These are phyloP conservation scores for Xerocomellus dryophilus DNA, from an alignment of 768 basidiomycete genomes.

Conservation along the genomic window DNA sequence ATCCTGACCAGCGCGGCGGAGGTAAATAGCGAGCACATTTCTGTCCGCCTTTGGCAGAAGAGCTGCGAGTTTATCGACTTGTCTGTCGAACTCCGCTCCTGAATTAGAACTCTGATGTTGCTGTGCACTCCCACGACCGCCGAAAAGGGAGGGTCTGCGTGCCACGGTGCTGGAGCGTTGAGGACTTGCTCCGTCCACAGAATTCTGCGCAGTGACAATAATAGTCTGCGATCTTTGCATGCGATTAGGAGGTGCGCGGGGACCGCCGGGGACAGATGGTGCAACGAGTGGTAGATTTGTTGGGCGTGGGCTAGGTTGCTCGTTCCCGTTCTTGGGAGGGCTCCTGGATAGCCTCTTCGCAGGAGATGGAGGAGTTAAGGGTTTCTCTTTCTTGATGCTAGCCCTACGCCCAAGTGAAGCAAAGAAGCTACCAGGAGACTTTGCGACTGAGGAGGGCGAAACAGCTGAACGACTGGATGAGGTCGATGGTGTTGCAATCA, in stretches of 20 bases:
- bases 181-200: constrained; percentile 11
- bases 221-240: constrained; percentile 68
- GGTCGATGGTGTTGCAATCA: constrained; percentile 40
- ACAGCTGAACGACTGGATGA: constrained; percentile 47
- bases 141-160: constrained; percentile 31
- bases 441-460: constrained; percentile 40
- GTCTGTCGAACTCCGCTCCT: constrained; percentile 53
- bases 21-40: constrained; percentile 63
- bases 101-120: constrained; percentile 5
- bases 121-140: constrained; percentile 18
- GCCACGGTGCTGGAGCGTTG: constrained; percentile 33
- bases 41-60: constrained; percentile 73
- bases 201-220: constrained; percentile 38
- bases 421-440: constrained; percentile 62
- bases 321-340: constrained; percentile 29
- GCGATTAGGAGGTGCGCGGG: constrained; percentile 64
- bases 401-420: constrained; percentile 70
- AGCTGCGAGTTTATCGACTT: constrained; percentile 69
- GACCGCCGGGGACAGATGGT: constrained; percentile 70
- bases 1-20: constrained; percentile 73
- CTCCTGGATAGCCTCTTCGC: constrained; percentile 38
- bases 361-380: constrained; percentile 32
- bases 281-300: constrained; percentile 31
- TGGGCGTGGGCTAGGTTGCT: constrained; percentile 29
- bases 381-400: constrained; percentile 46